Evolutionary conservation across 768 basidiomycete genomes (phyloP), one percentile per base, ranked within the genome.

Genomic region (Tephrocybe sp.): DNA sequence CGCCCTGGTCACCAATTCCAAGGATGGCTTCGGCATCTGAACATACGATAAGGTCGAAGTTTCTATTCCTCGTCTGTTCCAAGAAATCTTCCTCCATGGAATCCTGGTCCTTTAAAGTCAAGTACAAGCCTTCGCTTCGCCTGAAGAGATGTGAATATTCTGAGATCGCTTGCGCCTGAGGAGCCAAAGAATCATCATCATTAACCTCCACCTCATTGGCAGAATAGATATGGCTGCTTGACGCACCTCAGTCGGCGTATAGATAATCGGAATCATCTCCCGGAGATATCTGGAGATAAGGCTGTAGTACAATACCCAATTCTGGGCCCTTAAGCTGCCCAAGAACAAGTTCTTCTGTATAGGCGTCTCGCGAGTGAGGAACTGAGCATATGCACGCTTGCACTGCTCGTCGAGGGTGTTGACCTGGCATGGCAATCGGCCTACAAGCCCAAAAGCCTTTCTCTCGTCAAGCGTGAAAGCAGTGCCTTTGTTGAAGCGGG

Each of bases 11-110:
- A 1, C 77, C 77, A 45, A 79, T 79, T 13, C 92, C 92, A 9
- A 95, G 71, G 52, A 94, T 93, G 0, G 89, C 88, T 59, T 92
- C 91, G 4, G 85, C 82, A 63, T 95, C 92, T 0, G 89, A 87
- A 48, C 86, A 85, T 20, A 94, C 89, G 45, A 95, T 75, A 19
- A 94, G 72, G 53, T 93, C 86, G 48, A 94, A 80, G 22, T 84
- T 70, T 22, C 75, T 70, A 6, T 78, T 82, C 31, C 69, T 72
- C 1, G 79, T 85, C 59, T 82, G 79, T 58, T 86, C 85, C 19
- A 92, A 66, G 60, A 89, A 89, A 54, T 85, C 83, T 54, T 83
- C 76, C 59, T 91, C 88, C 85, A 92, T 91, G 6, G 72, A 65
- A 38, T 89, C 80, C 53, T 74, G 69, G 54, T 84, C 65, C 0